Base-by-base conservation (phyloP, 2,329 filamentous ascomycete genomes). In the Ascochyta koolunga region DNA sequence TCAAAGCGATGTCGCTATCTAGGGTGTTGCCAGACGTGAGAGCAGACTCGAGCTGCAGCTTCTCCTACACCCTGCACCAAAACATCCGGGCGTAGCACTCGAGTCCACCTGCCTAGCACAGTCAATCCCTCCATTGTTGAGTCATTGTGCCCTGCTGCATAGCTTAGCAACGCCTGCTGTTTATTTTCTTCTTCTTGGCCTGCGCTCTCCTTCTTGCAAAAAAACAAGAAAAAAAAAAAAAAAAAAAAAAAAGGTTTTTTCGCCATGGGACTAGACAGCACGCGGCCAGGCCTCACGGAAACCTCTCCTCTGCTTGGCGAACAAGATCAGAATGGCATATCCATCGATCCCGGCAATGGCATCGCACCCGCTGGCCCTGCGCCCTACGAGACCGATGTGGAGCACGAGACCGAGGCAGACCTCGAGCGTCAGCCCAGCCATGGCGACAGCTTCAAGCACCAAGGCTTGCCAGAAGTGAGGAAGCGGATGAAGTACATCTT, bases 401-500 rank as follows among this genome's bases (percentile, higher is more conserved):
- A 64, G 9, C 40, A 58, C 6, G 53, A 55, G 21, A 60, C 71
- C 49, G 71, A 62, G 41, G 65, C 65, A 22, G 71, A 73, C 25
- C 53, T 78, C 6, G 75, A 76, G 60, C 65, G 72, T 19, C 72
- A 74, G 57, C 31, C 54, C 40, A 69, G 65, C 64, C 64, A 70
- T 53, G 64, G 64, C 15, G 70, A 69, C 46, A 53, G 56, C 13
- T 66, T 65, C 40, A 72, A 78, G 54, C 77, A 76, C 55, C 68
- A 79, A 58, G 80, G 80, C 4, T 65, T 79, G 50, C 77, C 80
- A 0, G 80, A 82, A 57, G 76, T 82, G 5, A 78, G 73, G 57
- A 78, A 78, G 61, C 75, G 75, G 45, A 71, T 88, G 68, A 80
- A 79, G 50, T 83, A 82, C 60, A 83, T 89, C 49, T 72, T 88